phyloP scores from a whole-genome alignment of 257 asterid genomes.

The Petunia secreta region DNA sequence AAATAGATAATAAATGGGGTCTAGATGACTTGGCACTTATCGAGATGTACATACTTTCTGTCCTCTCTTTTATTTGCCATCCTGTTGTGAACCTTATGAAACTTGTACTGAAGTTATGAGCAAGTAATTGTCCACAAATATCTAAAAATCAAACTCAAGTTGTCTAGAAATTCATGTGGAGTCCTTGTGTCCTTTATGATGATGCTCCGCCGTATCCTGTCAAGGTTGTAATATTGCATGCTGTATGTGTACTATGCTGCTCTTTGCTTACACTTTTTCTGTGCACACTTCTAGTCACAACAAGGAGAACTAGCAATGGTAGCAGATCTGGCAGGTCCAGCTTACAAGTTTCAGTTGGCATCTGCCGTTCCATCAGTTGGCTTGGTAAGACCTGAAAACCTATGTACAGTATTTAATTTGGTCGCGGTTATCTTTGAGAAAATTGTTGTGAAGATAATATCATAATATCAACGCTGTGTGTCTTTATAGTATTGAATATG shows the following conservation, averaged over 20 bases:
- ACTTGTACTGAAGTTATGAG: conserved; percentile 10
- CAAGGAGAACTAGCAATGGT: conserved; percentile 86
- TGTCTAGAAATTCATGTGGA: background rate
- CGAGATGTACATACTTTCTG: background rate
- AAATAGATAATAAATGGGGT: background rate
- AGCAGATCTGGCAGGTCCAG: conserved; percentile 80
- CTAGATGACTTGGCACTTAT: background rate
- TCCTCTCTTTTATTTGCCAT: background rate
- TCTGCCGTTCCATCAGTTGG: conserved; percentile 76
- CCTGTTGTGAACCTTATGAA: background rate
- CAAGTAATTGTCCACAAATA: background rate
- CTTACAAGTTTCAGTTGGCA: conserved; percentile 67
- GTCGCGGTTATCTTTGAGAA: background rate
- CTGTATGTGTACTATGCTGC: background rate
- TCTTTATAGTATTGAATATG: background rate
- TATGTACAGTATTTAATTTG: background rate
- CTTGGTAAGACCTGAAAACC: conserved; percentile 50
- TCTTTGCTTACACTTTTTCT: conserved; percentile 32
- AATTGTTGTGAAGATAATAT: background rate
- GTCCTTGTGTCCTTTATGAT: background rate
- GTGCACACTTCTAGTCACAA: conserved; percentile 50
- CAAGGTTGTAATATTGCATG: background rate
- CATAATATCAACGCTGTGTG: conserved; percentile 1
- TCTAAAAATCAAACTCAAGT: background rate
- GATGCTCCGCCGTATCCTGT: background rate